phyloP scores from a whole-genome alignment of 495 filamentous ascomycete species.

The Aspergillus affinis region DNA sequence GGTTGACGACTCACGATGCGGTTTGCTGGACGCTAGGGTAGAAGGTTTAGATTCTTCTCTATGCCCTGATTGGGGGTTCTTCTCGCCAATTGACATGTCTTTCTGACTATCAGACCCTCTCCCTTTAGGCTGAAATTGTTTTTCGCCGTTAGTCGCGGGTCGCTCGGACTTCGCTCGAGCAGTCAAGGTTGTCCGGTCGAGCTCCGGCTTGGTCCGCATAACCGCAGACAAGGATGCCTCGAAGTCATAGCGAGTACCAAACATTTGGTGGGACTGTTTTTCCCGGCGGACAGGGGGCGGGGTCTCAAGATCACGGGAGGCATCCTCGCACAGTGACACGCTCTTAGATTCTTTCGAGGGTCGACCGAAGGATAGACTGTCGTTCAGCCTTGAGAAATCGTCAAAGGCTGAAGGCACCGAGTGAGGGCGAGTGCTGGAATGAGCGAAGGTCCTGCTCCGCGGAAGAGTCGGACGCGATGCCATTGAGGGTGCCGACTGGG shows the following conservation, averaged over 20 bases:
- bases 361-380: conserved; percentile 56
- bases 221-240: conserved; percentile 81
- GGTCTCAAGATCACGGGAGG: conserved; percentile 37
- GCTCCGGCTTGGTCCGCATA: conserved; percentile 59
- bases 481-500: conserved; percentile 34
- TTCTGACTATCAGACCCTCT: conserved; percentile 14
- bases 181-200: conserved; percentile 49
- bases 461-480: conserved; percentile 66
- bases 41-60: conserved; percentile 41
- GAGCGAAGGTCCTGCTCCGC: conserved; percentile 63
- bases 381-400: conserved; percentile 64
- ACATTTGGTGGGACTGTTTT: conserved; percentile 68
- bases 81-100: conserved; percentile 25
- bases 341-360: conserved; percentile 55
- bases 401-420: conserved; percentile 65
- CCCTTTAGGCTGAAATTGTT: conserved; percentile 17
- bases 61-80: conserved; percentile 13
- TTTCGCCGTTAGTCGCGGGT: conserved; percentile 6
- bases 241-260: conserved; percentile 92
- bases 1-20: conserved; percentile 72
- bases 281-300: conserved; percentile 51
- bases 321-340: conserved; percentile 37
- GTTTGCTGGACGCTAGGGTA: conserved; percentile 57
- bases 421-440: conserved; percentile 51
- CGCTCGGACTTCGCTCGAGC: conserved; percentile 37